A percentile compares a stretch with the other conserved stretches of the same genome.
Evolutionary conservation across 768 basidiomycete genomes (phyloP).

Genomic region (Coprinopsis strossmayeri): DNA sequence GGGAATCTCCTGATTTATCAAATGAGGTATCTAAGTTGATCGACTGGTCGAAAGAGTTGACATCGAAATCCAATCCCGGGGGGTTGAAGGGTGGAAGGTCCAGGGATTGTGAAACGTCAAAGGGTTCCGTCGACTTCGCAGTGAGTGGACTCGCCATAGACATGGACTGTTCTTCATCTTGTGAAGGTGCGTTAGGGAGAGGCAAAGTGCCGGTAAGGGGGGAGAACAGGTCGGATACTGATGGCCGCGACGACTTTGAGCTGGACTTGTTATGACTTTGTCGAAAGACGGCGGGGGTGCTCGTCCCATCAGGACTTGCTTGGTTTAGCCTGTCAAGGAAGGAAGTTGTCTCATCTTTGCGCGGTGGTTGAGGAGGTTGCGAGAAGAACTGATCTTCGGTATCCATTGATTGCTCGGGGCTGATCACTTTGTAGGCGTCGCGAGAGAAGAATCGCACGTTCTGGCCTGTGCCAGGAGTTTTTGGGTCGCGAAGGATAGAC

Average conservation of each 20-base stretch:
- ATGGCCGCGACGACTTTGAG: slow-evolving; percentile 34
- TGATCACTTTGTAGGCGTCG: slow-evolving; percentile 59
- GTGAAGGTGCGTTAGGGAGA: slow-evolving; percentile 1
- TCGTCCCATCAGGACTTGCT: slow-evolving; percentile 19
- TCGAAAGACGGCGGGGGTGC: slow-evolving; percentile 20
- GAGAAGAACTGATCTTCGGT: slow-evolving; percentile 28
- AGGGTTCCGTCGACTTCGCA: slow-evolving; percentile 37
- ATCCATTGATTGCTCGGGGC: slow-evolving; percentile 53
- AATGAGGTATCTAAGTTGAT: slow-evolving; percentile 30
- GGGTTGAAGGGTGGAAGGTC: slow-evolving; percentile 45
- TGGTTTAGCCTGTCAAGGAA: slow-evolving; percentile 28
- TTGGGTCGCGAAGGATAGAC: slow-evolving; percentile 65
- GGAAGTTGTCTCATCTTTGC: slow-evolving; percentile 20
- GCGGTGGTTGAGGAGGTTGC: slow-evolving; percentile 20
- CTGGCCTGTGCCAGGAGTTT: slow-evolving; percentile 71
- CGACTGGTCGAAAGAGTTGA: slow-evolving; percentile 26
- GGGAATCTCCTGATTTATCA: slow-evolving; percentile 22
- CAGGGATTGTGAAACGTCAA: slow-evolving; percentile 53
- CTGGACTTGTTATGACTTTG: slow-evolving; percentile 17
- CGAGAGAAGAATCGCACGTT: slow-evolving; percentile 75
- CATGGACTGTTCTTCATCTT: slow-evolving; percentile 23
- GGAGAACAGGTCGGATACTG: slow-evolving; percentile 46
- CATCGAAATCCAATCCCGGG: slow-evolving; percentile 35
- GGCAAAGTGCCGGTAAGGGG: slow-evolving; percentile 13
- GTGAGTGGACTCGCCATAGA: slow-evolving; percentile 28